These are phyloP conservation scores for Aegilops umbellulata DNA, from an alignment of 176 grass and related monocot genomes.

Conservation along the genomic window DNA sequence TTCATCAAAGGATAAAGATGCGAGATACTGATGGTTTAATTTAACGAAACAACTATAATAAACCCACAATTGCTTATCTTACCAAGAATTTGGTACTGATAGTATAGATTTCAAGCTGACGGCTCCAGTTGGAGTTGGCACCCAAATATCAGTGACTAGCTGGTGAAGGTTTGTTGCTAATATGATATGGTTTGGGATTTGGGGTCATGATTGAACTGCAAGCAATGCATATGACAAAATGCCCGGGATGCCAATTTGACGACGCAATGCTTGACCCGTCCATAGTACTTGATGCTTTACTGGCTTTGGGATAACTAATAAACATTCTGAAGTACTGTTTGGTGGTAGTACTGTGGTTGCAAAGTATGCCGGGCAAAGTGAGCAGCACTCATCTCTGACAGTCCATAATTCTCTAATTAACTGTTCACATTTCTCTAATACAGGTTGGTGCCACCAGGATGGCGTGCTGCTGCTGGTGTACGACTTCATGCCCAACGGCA, in stretches of 20 bases:
- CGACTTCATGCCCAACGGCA: conserved; percentile 82
- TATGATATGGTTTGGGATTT: conserved; percentile 7
- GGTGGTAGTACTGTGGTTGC: too few species aligned
- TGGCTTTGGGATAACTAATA: background rate
- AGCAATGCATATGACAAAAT: too few species aligned
- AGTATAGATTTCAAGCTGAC: background rate
- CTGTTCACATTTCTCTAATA: background rate
- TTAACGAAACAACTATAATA: too few species aligned
- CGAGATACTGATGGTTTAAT: background rate
- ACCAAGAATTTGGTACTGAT: background rate
- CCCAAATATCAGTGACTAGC: background rate
- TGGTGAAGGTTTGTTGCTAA: background rate
- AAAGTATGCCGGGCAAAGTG: too few species aligned
- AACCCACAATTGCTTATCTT: too few species aligned
- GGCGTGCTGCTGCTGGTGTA: conserved; percentile 76
- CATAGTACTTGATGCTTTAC: background rate
- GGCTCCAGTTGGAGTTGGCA: background rate
- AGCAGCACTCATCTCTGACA: background rate
- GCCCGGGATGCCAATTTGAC: background rate
- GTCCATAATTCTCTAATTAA: background rate
- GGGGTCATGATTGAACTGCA: background rate
- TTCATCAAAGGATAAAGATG: background rate
- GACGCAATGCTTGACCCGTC: background rate
- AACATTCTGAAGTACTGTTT: background rate
- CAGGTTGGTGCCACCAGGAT: conserved; percentile 83